Base-by-base conservation (phyloP, 2,329 filamentous ascomycete genomes). In the Lachnellula suecica region DNA sequence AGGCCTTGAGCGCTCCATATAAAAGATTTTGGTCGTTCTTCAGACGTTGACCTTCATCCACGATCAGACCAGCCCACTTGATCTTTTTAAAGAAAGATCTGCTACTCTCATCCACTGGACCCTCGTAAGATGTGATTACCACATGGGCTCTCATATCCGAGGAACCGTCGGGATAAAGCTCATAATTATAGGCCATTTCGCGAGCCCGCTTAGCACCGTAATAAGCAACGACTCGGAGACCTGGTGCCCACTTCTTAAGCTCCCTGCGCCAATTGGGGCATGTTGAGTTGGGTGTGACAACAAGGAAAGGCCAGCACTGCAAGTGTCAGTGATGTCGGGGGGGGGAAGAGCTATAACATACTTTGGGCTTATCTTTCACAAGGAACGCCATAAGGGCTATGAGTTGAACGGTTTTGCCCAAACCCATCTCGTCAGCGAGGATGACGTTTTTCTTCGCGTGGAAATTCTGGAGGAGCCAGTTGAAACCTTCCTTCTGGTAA, bases 211-310 rank as follows among this genome's bases (percentile, higher is more conserved):
- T 80, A 15, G 87, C 87, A 42, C 94, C 94, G 67, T 95, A 95
- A 67, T 94, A 97, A 0, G 91, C 87, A n/a, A 97, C 91, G 6
- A 96, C 91, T 38, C 91, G 84, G 31, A 97, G 73, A 6, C 82
- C 83, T 1, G 93, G 93, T 0, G 88, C 86, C 93, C 93, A 99
- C 60, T 89, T 86, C 73, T 96, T 95, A 69, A 97, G 91, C 68
- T 99, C 94, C 44, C 93, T 85, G 5, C 93, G 88, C 93, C 94
- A 99, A 68, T 99, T 99, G n/a, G 91, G 84, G 68, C 91, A 96
- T 0, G 94, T 99, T 0, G 93, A 87, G 66, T 97, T 97, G 0
- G 94, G 94, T 1, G 96, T 93, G 2, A 97, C 91, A 3, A 97
- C 79, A 15, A 99, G 77, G 66, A 97, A 97, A 0, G 94, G 94